Percentiles rank a stretch among this genome's conserved stretches.
phyloP scores from a whole-genome alignment of 495 filamentous ascomycete genomes.

The Lasiosphaeria ovina region DNA sequence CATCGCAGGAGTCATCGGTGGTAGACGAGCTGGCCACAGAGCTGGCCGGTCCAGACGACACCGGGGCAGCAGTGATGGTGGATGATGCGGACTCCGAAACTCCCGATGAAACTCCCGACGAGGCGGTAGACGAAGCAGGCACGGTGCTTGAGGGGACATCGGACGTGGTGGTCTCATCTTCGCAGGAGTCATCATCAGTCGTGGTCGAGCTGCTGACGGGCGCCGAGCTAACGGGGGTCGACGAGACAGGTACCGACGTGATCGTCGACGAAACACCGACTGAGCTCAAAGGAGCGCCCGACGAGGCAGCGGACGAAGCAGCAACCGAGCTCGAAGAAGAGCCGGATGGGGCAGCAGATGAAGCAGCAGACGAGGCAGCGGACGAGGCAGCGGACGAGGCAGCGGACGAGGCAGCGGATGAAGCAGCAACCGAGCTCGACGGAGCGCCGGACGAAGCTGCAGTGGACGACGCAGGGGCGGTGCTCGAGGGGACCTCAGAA shows the following conservation, averaged over 20 bases:
- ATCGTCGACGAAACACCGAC: neutral
- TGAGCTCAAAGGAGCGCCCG: neutral
- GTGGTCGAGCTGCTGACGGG: neutral
- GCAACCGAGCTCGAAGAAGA: neutral
- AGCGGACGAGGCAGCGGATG: slow-evolving; percentile 6
- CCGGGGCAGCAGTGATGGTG: too few relatives aligned
- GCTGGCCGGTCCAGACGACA: too few relatives aligned
- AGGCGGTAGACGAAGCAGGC: too few relatives aligned
- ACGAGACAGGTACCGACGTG: neutral
- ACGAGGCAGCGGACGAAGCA: neutral
- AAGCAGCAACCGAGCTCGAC: slow-evolving; percentile 6
- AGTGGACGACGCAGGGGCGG: slow-evolving; percentile 4
- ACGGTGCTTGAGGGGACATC: too few relatives aligned
- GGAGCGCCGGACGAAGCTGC: slow-evolving; percentile 5
- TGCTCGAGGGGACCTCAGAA: neutral
- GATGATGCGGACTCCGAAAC: too few relatives aligned
- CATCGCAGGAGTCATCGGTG: too few relatives aligned
- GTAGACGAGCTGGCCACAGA: too few relatives aligned
- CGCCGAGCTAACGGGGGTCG: neutral
- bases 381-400: neutral
- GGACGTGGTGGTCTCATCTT: too few relatives aligned
- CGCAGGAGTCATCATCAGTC: too few relatives aligned
- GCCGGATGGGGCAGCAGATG: neutral
- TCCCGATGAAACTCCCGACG: too few relatives aligned
- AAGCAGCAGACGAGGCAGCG: neutral